phyloP scores from a whole-genome alignment of 1,284 basidiomycete species.

The Sporisorium iseilematis-ciliati region DNA sequence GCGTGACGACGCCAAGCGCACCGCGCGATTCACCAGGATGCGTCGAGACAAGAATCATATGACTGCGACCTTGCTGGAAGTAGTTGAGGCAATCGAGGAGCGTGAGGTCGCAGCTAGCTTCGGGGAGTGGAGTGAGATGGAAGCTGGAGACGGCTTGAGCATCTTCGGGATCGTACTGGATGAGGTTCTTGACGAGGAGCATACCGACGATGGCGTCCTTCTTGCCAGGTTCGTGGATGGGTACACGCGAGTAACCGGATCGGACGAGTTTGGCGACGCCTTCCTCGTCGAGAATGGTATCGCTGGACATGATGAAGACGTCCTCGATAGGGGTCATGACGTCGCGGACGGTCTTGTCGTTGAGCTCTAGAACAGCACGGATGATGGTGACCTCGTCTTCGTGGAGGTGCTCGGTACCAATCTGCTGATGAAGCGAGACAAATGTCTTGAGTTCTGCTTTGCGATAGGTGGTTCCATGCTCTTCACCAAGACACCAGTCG shows the following conservation, averaged over 20 bases:
- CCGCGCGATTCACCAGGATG: slow-evolving; percentile 85
- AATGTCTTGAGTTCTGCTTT: slow-evolving; percentile 84
- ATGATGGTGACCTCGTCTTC: slow-evolving; percentile 82
- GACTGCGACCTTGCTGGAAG: slow-evolving; percentile 90
- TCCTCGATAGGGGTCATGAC: slow-evolving; percentile 77
- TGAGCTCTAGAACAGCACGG: slow-evolving; percentile 68
- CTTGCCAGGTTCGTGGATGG: slow-evolving; percentile 83
- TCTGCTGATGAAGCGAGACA: slow-evolving; percentile 82
- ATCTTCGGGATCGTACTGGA: slow-evolving; percentile 88
- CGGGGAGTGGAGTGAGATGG: slow-evolving; percentile 80
- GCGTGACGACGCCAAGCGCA: slow-evolving; percentile 73
- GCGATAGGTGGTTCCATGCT: slow-evolving; percentile 71
- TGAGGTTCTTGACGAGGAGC: slow-evolving; percentile 80
- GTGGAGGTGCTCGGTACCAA: slow-evolving; percentile 82
- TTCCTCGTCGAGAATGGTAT: slow-evolving; percentile 83
- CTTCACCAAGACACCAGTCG: slow-evolving; percentile 72
- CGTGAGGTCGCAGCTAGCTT: slow-evolving; percentile 85
- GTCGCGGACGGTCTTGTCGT: slow-evolving; percentile 77
- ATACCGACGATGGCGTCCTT: slow-evolving; percentile 85
- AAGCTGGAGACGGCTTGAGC: slow-evolving; percentile 78
- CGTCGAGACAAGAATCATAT: slow-evolving; percentile 86
- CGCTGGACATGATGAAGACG: slow-evolving; percentile 80
- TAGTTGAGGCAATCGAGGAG: slow-evolving; percentile 72
- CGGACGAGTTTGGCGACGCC: slow-evolving; percentile 76
- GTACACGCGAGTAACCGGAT: slow-evolving; percentile 90